Conservation (phyloP, 768 basidiomycete species). For the Hemileccinum impolitum region DNA sequence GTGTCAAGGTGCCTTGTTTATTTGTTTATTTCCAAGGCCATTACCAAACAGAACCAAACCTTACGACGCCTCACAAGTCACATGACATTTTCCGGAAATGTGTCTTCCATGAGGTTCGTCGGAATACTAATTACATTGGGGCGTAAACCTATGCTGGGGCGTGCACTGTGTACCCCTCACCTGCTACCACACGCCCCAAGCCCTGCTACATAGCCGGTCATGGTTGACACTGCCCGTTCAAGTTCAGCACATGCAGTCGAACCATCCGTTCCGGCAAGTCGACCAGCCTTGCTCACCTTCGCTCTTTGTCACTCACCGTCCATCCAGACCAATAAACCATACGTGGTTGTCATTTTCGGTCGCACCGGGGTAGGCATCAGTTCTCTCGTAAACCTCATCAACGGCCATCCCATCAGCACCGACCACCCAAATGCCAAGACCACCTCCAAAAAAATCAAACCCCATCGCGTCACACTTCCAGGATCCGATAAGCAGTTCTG, state of each 20-base stretch:
- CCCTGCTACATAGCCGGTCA: background rate
- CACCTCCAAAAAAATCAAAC: background rate
- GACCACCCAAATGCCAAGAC: slow-evolving; percentile 11
- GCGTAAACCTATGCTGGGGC: too few species aligned
- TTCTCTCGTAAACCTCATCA: slow-evolving; percentile 28
- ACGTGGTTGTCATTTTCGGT: slow-evolving; percentile 28
- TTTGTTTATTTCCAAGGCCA: slow-evolving; percentile 11
- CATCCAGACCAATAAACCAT: slow-evolving; percentile 5
- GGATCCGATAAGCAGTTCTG: slow-evolving; percentile 1
- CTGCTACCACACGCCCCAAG: background rate
- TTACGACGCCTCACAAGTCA: background rate
- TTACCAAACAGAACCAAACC: slow-evolving; percentile 7
- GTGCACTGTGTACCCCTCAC: background rate
- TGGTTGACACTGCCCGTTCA: slow-evolving; percentile 1
- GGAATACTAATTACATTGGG: too few species aligned
- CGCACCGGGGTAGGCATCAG: slow-evolving; percentile 28
- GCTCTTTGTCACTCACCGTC: background rate
- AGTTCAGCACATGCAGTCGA: background rate
- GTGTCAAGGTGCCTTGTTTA: too few species aligned
- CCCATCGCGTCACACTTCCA: background rate
- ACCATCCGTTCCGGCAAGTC: background rate
- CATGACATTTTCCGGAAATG: background rate
- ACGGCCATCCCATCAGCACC: slow-evolving; percentile 15
- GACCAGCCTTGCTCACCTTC: background rate
- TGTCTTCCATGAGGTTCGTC: slow-evolving; percentile 19